Percentiles rank a stretch among this genome's conserved stretches.
Evolutionary conservation across 768 basidiomycete species (phyloP).

Genomic region (Serendipita sp.): DNA sequence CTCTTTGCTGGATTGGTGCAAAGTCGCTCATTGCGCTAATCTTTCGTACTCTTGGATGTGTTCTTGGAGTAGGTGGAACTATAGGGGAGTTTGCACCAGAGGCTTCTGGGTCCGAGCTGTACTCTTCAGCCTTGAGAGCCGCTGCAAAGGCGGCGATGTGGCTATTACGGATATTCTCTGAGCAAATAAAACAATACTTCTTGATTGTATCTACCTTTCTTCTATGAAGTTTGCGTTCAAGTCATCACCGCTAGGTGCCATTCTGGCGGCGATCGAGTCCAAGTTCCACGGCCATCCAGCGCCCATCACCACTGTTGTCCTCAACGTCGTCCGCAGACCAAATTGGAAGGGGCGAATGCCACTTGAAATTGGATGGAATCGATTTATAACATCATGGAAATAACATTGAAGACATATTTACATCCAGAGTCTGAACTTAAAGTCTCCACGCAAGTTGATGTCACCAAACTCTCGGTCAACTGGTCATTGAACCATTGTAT

Average conservation of each 20-base stretch:
- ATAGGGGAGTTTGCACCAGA: constrained; percentile 21
- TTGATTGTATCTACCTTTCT: not conserved
- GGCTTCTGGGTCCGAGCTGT: constrained; percentile 20
- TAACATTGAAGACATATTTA: too few species aligned
- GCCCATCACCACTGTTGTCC: not conserved
- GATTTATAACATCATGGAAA: too few species aligned
- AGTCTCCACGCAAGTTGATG: too few species aligned
- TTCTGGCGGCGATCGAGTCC: not conserved
- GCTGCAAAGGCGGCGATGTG: constrained; percentile 64
- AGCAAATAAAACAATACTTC: not conserved
- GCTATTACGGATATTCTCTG: constrained; percentile 17
- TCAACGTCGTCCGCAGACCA: not conserved
- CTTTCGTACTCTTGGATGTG: constrained; percentile 42
- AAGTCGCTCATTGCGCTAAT: constrained; percentile 76
- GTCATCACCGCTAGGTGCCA: not conserved
- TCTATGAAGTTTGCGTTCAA: not conserved
- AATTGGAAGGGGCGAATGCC: too few species aligned
- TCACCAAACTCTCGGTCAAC: too few species aligned
- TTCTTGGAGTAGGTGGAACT: constrained; percentile 13
- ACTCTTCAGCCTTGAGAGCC: constrained; percentile 51
- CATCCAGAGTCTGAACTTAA: too few species aligned
- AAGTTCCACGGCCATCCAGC: not conserved
- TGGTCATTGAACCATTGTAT: too few species aligned
- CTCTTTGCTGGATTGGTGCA: constrained; percentile 74
- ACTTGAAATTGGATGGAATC: too few species aligned